Evolutionary conservation across 306 rosid species (phyloP), one percentile per base, ranked within the genome.

Genomic region (Cucumis hystrix): DNA sequence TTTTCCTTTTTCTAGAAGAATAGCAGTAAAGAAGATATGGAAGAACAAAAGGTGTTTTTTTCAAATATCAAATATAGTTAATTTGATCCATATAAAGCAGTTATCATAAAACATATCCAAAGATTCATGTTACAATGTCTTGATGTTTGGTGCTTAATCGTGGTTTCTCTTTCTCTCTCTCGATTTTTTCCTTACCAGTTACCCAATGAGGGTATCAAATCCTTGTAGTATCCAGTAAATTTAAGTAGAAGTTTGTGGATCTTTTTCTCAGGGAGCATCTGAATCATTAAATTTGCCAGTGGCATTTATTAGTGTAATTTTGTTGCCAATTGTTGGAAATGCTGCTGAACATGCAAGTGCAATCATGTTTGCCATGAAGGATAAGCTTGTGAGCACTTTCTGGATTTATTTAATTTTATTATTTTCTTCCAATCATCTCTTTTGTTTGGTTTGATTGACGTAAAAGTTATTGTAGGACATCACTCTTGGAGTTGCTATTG

Each of bases 311-410:
- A 88, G 96, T 84, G 96, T 93, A 84, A 91, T 93, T 74, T 79
- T 91, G 85, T 97, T 93, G 77, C 98, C 98, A 64, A 88, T 93
- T 78, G 97, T 91, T 28, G 97, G 89, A 66, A 86, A 86, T 79
- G 89, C 89, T 66, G 89, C 89, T 30, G 89, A 86, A 73, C 89
- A 93, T 79, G 98, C 93, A 68, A 91, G 96, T 79, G 98, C 98
- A 16, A 93, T 91, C 83, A 93, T 91, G 97, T 93, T 93, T 87
- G 98, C 98, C 65, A 84, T 88, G 85, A 93, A 91, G 84, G 97
- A 91, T 82, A 93, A 89, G 89, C 98, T 93, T 85, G 98, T 93
- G 85, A 88, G 98, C 86, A 79, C 65, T 81, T 79, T 65, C 79
- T 58, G 81, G 75, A 56, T 16, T 77, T 25, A 41, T 70, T 16